Evolutionary conservation across 257 asterid species (phyloP), one percentile per base, ranked within the genome.

Genomic region (Solanum ahanhuiri): DNA sequence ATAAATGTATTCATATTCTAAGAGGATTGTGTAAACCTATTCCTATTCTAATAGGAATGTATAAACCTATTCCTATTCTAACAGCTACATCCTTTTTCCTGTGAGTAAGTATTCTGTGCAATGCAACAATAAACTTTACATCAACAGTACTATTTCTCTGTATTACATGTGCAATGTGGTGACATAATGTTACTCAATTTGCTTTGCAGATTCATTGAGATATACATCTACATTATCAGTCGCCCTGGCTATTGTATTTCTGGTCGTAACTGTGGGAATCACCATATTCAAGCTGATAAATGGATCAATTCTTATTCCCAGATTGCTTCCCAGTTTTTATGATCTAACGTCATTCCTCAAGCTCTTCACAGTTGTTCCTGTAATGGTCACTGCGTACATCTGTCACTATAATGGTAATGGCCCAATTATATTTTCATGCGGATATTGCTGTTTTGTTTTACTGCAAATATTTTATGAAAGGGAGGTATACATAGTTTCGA

Each of bases 401-500:
- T 95, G 98, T 92, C 98, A 95, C 87, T 95, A 95, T 88, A 95
- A 95, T 86, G 98, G 98, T 95, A 91, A 79, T 79, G n/a, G 66
- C 84, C 41, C 66, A 79, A 45, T 28, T 45, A 2, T 45, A 45
- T 45, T 30, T 79, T 79, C 18, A 25, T 45, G 41, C 4, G 7
- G 41, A 43, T 43, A 8, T 45, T 45, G 15, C 25, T 45, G 83
- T 79, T 79, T 25, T 79, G 28, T 25, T 23, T 76, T 79, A n/a
- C n/a, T n/a, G n/a, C n/a, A n/a, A 28, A 79, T 79, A 17, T 48
- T 25, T 41, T 77, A 25, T 7, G 63, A 25, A 43, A 25, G 23
- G n/a, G 33, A 25, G 23, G 63, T 76, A 41, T 45, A 41, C 14
- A 23, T 77, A 77, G 83, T 43, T 77, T 43, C 15, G 6, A 77